These are phyloP conservation scores for Mucor circinelloides DNA, from an alignment of 371 early-diverging fungal species.

Conservation along the genomic window DNA sequence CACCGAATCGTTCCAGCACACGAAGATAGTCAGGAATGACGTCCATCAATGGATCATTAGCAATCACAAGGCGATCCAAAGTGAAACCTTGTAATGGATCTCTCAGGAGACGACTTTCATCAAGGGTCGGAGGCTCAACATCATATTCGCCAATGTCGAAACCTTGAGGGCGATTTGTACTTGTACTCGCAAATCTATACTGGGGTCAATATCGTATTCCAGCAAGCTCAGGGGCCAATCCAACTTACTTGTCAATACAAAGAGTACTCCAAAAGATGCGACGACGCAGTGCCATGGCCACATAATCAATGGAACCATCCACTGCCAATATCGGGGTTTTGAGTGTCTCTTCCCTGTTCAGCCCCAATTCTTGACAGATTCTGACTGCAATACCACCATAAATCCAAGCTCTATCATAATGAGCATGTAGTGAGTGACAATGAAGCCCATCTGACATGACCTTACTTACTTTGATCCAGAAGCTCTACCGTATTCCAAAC, in stretches of 20 bases:
- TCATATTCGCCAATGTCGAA: slow-evolving; percentile 61
- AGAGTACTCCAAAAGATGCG: slow-evolving; percentile 66
- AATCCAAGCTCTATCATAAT: slow-evolving; percentile 54
- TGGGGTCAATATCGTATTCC: neutral
- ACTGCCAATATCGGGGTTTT: slow-evolving; percentile 30
- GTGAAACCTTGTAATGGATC: slow-evolving; percentile 33
- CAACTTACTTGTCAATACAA: slow-evolving; percentile 50
- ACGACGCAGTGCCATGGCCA: slow-evolving; percentile 56
- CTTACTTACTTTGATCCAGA: slow-evolving; percentile 50
- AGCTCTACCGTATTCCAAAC: slow-evolving; percentile 65
- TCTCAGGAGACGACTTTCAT: slow-evolving; percentile 47
- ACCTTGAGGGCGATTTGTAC: slow-evolving; percentile 59
- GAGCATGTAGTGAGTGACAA: neutral
- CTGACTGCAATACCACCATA: slow-evolving; percentile 68
- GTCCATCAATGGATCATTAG: slow-evolving; percentile 38
- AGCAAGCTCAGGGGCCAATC: neutral
- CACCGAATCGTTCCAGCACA: slow-evolving; percentile 48
- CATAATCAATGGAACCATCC: slow-evolving; percentile 46
- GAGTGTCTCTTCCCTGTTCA: slow-evolving; percentile 57
- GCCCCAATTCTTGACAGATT: slow-evolving; percentile 57
- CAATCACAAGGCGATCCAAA: slow-evolving; percentile 23
- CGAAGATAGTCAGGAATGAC: slow-evolving; percentile 30
- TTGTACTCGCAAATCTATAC: slow-evolving; percentile 46
- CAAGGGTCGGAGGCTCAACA: slow-evolving; percentile 49
- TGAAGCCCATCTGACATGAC: neutral